Base-by-base conservation (phyloP, 1,284 basidiomycete genomes). In the Apiotrichum laibachii region DNA sequence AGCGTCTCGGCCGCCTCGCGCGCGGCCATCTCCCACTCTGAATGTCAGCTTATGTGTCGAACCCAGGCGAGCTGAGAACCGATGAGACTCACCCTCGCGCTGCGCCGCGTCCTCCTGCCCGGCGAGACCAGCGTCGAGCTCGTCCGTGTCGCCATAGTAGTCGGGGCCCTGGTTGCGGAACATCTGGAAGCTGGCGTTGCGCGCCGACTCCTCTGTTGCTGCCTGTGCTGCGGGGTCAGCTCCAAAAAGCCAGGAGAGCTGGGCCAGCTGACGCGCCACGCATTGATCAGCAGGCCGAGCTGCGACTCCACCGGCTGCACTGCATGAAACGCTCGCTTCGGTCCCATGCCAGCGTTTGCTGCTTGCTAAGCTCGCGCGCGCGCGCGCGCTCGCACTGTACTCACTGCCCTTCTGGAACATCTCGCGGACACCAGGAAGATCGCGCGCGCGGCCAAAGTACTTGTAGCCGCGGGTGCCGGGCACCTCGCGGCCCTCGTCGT, bases 381-480 rank as follows among this genome's bases (percentile, higher is more conserved):
- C 26, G 26, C 26, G 3, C 26, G 26, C 26, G 7, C 26, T 31
- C 26, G 26, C 26, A 31, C 26, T 31, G 26, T 31, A 50, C 49
- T 85, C 84, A 79, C 91, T 88, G 48, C 87, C 85, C 71, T 87
- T 86, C 70, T 87, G 83, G 73, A 99, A 96, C 37, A 99, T 83
- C 79, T 99, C 95, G 63, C 88, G 88, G 6, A 98, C 92, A 50
- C 96, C 95, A 0, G 95, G 96, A 6, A 99, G 82, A 55, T 98
- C 96, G 72, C 93, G 95, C 5, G 95, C 93, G 34, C 95, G 86
- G 53, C 95, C 96, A 79, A 99, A 99, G 79, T 98, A 98, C 92
- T 98, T 98, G 85, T 98, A 99, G 56, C 94, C 95, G 67, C 96
- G 89, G n/a, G 90, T 95, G 0, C 93, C 92, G 0, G 93, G 92